Evolutionary conservation across 306 rosid genomes (phyloP).

Genomic region (Dalbergia oliveri): DNA sequence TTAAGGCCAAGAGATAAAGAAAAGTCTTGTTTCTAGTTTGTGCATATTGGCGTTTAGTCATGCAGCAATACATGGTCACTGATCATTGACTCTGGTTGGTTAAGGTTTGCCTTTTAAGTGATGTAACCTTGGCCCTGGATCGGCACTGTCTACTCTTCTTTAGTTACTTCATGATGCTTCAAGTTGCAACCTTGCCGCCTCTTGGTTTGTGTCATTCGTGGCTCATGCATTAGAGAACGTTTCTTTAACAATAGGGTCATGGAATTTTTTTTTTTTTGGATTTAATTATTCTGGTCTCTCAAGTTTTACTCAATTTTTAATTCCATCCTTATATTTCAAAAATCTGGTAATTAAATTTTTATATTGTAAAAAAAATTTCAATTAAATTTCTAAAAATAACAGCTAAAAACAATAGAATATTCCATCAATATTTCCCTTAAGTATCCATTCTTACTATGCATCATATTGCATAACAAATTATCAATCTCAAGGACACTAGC

Average conservation of each 20-base stretch:
- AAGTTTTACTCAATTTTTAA: too few species aligned
- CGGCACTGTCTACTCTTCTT: slow-evolving; percentile 2
- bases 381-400: too few species aligned
- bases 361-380: too few species aligned
- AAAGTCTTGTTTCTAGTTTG: slow-evolving; percentile 18
- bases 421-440: too few species aligned
- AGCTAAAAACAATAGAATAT: too few species aligned
- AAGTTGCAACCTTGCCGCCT: slow-evolving; percentile 3
- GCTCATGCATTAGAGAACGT: too few species aligned
- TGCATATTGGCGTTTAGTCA: not conserved
- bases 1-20: slow-evolving; percentile 25
- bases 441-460: slow-evolving; percentile 85
- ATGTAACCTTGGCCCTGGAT: slow-evolving; percentile 8
- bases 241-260: not conserved
- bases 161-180: slow-evolving; percentile 10
- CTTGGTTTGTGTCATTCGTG: not conserved
- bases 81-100: not conserved
- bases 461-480: slow-evolving; percentile 54
- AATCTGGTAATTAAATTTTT: too few species aligned
- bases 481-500: slow-evolving; percentile 43
- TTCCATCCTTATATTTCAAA: too few species aligned
- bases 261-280: too few species aligned
- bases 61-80: not conserved
- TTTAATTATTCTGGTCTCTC: too few species aligned
- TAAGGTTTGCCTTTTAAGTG: not conserved